phyloP scores from a whole-genome alignment of 345 rosid genomes.

The Eucalyptus regnans region DNA sequence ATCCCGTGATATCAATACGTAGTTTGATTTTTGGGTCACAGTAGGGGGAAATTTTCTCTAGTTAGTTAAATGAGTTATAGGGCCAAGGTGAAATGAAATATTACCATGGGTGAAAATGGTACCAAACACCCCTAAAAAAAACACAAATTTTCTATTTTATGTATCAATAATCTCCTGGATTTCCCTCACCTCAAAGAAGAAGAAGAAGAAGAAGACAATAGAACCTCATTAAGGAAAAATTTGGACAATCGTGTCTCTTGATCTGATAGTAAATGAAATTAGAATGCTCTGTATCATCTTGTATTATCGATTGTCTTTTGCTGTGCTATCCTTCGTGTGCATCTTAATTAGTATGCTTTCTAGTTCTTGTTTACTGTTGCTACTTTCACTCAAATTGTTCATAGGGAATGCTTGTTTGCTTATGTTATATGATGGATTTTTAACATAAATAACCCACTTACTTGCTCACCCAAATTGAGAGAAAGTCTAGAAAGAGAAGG shows the following conservation, averaged over 20 bases:
- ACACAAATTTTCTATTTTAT: accelerated
- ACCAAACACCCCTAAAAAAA: background rate
- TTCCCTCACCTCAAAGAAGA: background rate
- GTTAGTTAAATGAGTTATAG: background rate
- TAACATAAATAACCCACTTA: background rate
- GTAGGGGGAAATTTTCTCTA: background rate
- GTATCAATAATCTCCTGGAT: background rate
- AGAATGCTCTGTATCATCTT: background rate
- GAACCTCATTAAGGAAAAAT: background rate
- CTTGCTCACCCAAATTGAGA: background rate
- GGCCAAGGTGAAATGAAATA: background rate
- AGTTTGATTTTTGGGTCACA: background rate
- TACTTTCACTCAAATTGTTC: background rate
- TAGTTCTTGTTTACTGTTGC: background rate
- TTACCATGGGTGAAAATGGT: background rate
- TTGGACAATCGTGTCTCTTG: background rate
- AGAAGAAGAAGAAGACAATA: accelerated
- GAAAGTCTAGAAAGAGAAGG: background rate
- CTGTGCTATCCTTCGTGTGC: background rate
- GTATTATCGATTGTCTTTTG: background rate
- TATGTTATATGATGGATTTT: background rate
- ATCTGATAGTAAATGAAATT: background rate
- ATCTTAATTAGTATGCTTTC: background rate
- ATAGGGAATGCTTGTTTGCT: background rate
- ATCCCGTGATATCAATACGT: background rate